phyloP scores from a whole-genome alignment of 2,329 filamentous ascomycete genomes.

The Neofusicoccum ribis region DNA sequence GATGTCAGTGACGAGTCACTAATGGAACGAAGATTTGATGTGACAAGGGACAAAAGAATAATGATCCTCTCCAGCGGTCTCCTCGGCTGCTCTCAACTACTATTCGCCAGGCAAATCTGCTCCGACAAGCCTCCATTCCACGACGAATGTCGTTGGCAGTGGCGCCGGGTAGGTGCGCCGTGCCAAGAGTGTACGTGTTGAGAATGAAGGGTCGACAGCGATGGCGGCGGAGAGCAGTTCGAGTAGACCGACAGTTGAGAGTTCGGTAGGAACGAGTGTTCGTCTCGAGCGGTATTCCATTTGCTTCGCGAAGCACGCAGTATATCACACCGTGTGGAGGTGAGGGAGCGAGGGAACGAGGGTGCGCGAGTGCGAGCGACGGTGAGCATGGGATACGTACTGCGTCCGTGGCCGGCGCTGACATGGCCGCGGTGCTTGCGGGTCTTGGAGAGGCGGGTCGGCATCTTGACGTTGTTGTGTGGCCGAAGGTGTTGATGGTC shows the following conservation, averaged over 20 bases:
- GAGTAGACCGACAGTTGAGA: background rate
- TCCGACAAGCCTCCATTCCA: no score
- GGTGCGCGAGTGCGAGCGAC: background rate
- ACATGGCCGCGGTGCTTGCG: constrained; percentile 95
- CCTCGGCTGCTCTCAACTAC: background rate
- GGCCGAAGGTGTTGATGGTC: constrained; percentile 15
- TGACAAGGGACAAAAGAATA: background rate
- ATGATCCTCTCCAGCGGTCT: background rate
- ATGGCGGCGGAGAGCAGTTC: no score
- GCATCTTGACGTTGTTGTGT: constrained; percentile 49
- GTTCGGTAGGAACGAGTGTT: no score
- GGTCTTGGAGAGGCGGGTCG: constrained; percentile 74
- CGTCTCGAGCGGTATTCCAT: no score
- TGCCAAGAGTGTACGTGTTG: no score
- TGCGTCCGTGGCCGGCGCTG: constrained; percentile 93
- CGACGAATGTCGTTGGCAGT: no score
- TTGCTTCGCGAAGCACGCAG: no score
- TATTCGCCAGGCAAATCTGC: background rate
- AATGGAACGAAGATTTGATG: constrained; percentile 26
- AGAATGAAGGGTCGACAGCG: no score
- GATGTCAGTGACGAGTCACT: constrained; percentile 68
- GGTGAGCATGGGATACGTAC: background rate
- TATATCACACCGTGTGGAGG: no score
- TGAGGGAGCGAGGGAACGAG: background rate
- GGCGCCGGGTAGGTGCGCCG: no score